Conservation (phyloP, 2,329 filamentous ascomycete genomes). For the Colletotrichum orchidophilum region DNA sequence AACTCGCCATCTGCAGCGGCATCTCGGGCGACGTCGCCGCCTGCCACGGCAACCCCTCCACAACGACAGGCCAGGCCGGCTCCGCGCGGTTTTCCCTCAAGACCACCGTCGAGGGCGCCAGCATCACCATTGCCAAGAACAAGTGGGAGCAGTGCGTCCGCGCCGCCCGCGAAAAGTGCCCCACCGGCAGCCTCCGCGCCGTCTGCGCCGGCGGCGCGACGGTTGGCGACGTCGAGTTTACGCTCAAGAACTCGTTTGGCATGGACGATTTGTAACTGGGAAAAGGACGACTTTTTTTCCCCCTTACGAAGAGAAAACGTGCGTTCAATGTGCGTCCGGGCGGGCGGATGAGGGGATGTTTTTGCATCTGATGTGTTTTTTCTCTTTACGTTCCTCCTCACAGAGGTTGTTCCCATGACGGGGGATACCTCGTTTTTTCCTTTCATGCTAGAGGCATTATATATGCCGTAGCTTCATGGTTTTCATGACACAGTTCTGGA, state of each 20-base stretch:
- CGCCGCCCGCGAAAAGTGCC: constrained; percentile 61
- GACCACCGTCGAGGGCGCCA: constrained; percentile 51
- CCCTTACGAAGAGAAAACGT: no score
- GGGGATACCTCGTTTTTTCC: not conserved
- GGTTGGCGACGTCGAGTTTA: constrained; percentile 55
- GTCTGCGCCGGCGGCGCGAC: constrained; percentile 59
- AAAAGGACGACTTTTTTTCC: no score
- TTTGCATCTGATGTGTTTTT: not conserved
- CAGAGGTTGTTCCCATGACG: not conserved
- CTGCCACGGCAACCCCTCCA: constrained; percentile 54
- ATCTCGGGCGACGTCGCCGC: constrained; percentile 56
- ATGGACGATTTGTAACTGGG: constrained; percentile 6
- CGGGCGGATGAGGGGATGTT: constrained; percentile 25
- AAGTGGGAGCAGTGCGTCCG: constrained; percentile 64
- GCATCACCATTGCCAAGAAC: constrained; percentile 62
- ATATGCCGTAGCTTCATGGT: not conserved
- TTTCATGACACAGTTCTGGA: not conserved
- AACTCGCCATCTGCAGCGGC: constrained; percentile 61
- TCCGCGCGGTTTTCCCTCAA: constrained; percentile 59
- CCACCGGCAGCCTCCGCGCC: constrained; percentile 56
- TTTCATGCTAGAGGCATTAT: not conserved
- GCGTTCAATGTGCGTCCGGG: not conserved
- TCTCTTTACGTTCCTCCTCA: not conserved
- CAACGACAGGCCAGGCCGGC: constrained; percentile 56
- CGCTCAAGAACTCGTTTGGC: constrained; percentile 11